These are phyloP conservation scores for Dionaea muscipula DNA, from an alignment of 179 eudicot genomes.

Conservation along the genomic window DNA sequence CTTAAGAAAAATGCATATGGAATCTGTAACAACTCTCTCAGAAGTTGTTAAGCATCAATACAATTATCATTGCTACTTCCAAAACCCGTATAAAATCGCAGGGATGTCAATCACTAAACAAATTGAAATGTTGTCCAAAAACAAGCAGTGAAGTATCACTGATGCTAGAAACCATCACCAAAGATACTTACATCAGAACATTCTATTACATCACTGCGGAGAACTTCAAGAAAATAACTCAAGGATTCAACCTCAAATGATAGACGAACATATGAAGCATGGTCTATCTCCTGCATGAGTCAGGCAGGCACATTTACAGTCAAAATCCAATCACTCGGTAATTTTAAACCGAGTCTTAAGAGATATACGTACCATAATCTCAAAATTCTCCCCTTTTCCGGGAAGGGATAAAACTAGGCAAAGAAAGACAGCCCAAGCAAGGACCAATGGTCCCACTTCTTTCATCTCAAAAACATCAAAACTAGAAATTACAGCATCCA, in stretches of 20 bases:
- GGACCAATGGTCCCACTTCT: conserved; percentile 77
- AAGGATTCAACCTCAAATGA: conserved; percentile 78
- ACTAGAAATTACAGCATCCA: conserved; percentile 62
- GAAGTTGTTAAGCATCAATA: too few species aligned
- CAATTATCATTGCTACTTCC: too few species aligned
- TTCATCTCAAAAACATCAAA: conserved; percentile 47
- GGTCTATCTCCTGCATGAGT: conserved; percentile 69
- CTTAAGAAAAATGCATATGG: background rate
- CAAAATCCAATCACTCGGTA: background rate
- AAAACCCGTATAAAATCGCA: too few species aligned
- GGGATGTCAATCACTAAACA: background rate
- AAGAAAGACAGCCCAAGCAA: conserved; percentile 89
- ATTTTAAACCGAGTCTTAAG: background rate
- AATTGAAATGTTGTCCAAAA: background rate
- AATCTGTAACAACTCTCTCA: too few species aligned
- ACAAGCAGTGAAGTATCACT: background rate
- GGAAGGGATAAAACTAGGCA: conserved; percentile 78
- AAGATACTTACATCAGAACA: conserved; percentile 68
- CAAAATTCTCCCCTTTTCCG: conserved; percentile 37
- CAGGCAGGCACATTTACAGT: conserved; percentile 5
- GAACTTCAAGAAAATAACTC: conserved; percentile 58
- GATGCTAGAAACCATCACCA: conserved; percentile 4
- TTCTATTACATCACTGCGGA: conserved; percentile 57
- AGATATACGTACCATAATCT: conserved; percentile 39
- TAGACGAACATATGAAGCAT: conserved; percentile 78